Evolutionary conservation across 2,329 filamentous ascomycete species (phyloP).

Genomic region (Diplodia sapinea): DNA sequence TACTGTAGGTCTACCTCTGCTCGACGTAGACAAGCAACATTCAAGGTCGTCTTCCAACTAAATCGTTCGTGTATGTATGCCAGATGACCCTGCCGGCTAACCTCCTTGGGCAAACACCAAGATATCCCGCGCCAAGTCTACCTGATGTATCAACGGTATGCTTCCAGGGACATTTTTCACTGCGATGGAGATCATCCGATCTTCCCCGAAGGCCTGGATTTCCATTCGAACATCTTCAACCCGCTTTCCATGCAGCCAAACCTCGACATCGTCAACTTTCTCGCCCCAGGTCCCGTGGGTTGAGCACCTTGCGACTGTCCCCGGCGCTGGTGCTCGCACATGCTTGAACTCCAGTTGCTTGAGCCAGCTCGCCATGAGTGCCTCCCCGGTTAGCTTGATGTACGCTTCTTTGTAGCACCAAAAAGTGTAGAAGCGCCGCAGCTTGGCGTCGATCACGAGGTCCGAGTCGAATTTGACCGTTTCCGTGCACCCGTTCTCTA

Average conservation of each 20-base stretch:
- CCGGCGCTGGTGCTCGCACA: conserved; percentile 63
- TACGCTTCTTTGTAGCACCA: conserved; percentile 84
- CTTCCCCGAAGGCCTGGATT: conserved; percentile 63
- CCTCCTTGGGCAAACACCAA: background rate
- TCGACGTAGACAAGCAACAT: too few relatives aligned
- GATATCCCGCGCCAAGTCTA: conserved; percentile 8
- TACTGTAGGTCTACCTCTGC: too few relatives aligned
- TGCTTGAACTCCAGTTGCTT: conserved; percentile 70
- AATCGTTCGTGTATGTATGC: too few relatives aligned
- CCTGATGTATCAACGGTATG: conserved; percentile 14
- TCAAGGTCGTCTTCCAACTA: too few relatives aligned
- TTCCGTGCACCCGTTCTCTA: conserved; percentile 44
- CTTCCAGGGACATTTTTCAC: conserved; percentile 37
- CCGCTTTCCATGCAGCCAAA: conserved; percentile 55
- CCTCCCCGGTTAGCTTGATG: conserved; percentile 82
- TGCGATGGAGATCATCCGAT: conserved; percentile 65
- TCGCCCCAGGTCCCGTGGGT: conserved; percentile 55
- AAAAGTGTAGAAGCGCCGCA: conserved; percentile 75
- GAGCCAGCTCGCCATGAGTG: conserved; percentile 75
- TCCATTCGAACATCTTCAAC: conserved; percentile 62
- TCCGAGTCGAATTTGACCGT: conserved; percentile 49
- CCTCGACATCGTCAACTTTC: conserved; percentile 55
- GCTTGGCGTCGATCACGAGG: conserved; percentile 62
- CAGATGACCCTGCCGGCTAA: background rate
- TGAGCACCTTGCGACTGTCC: conserved; percentile 50